A percentile compares a stretch with the other conserved stretches of the same genome.
Evolutionary conservation across 129 eudicot species (phyloP).

Genomic region (Lonicera japonica): DNA sequence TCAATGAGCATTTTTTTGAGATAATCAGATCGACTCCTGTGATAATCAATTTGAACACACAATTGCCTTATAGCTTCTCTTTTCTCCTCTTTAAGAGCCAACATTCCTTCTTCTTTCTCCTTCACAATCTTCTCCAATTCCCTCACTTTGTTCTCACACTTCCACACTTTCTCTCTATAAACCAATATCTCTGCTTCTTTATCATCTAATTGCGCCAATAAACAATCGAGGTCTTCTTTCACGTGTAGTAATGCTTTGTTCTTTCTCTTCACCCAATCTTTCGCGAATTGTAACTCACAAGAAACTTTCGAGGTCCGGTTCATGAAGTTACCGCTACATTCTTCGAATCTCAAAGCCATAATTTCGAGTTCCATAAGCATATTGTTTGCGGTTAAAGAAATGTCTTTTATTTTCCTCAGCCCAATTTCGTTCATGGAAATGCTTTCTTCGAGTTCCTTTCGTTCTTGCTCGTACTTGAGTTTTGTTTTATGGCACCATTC

Average conservation of each 20-base stretch:
- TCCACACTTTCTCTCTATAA: slow-evolving; percentile 45
- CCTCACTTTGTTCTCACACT: slow-evolving; percentile 42
- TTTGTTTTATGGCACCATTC: slow-evolving; percentile 49
- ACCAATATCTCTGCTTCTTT: slow-evolving; percentile 55
- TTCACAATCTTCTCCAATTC: slow-evolving; percentile 45
- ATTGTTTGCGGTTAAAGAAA: slow-evolving; percentile 34
- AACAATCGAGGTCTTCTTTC: slow-evolving; percentile 35
- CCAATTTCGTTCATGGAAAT: slow-evolving; percentile 10
- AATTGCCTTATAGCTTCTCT: slow-evolving; percentile 82
- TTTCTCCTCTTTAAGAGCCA: slow-evolving; percentile 54
- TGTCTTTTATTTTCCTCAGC: slow-evolving; percentile 29
- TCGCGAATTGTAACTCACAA: slow-evolving; percentile 49
- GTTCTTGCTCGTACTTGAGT: slow-evolving; percentile 43
- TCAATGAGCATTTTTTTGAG: slow-evolving; percentile 36
- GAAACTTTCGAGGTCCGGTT: slow-evolving; percentile 56
- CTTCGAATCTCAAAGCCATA: slow-evolving; percentile 32
- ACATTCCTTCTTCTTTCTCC: slow-evolving; percentile 49
- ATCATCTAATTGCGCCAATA: slow-evolving; percentile 39
- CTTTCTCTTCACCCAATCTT: slow-evolving; percentile 54
- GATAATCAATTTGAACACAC: slow-evolving; percentile 84
- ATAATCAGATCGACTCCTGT: slow-evolving; percentile 52
- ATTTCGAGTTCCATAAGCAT: slow-evolving; percentile 37
- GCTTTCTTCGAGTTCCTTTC: slow-evolving; percentile 22
- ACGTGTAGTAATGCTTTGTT: slow-evolving; percentile 30
- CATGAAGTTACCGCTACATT: slow-evolving; percentile 39